Percentiles rank a stretch among this genome's conserved stretches.
These are phyloP conservation scores for Rhodamnia argentea DNA, from an alignment of 345 rosid species.

Conservation along the genomic window DNA sequence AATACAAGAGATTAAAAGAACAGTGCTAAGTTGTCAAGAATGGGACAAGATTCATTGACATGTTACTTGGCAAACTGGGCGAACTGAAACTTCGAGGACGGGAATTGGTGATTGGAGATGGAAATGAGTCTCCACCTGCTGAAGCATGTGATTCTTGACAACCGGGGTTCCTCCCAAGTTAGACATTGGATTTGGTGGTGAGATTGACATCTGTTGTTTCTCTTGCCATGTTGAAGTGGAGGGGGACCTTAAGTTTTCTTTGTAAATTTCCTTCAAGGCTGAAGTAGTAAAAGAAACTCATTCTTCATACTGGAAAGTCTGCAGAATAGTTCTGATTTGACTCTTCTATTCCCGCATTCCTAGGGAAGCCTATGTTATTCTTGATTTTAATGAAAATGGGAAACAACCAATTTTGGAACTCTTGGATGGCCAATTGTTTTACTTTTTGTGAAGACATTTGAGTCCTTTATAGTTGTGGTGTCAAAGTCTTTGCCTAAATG, in stretches of 20 bases:
- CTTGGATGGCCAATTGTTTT: neutral
- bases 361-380: neutral
- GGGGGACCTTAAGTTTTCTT: neutral
- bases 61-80: neutral
- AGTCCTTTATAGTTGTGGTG: neutral
- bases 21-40: neutral
- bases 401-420: neutral
- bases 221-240: neutral
- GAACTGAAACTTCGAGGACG: neutral
- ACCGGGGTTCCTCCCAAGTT: neutral
- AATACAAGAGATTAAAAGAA: conserved; percentile 42
- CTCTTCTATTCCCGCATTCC: neutral
- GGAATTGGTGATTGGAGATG: neutral
- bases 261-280: neutral
- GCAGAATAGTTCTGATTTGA: neutral
- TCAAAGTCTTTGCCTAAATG: neutral
- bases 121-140: neutral
- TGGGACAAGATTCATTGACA: neutral
- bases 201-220: neutral
- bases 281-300: neutral
- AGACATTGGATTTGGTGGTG: neutral
- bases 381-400: neutral
- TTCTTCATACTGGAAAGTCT: neutral
- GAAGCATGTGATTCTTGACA: neutral
- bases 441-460: neutral